Evolutionary conservation across 441 rosid genomes (phyloP), one percentile per base, ranked within the genome.

Genomic region (Erysimum cheiri): DNA sequence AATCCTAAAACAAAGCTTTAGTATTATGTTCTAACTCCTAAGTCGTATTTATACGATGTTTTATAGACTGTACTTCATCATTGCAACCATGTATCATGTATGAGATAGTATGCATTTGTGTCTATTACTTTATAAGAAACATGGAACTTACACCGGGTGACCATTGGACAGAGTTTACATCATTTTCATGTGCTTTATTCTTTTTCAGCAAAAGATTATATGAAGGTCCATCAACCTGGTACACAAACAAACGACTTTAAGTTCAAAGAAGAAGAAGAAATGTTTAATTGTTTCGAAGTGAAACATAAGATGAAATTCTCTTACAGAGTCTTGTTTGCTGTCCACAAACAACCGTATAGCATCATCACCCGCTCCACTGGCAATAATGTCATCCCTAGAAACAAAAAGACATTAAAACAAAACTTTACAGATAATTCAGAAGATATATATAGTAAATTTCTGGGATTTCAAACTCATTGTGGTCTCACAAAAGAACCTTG

Each of bases 281-380:
- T 17, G 31, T 73, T 24, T 14, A 10, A 33, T 41, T 26, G 8
- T 36, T 44, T 68, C 12, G 39, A 52, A 60, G 66, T 39, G 36
- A 70, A 22, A 32, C 11, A 36, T 4, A 44, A 71, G 39, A 29
- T 52, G 3, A 50, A 28, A 40, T 3, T 19, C 19, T 37, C 70
- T 78, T 85, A 92, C 99, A 82, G 62, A 80, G 72, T 70, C 84
- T 65, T 78, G 79, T 73, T 77, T 81, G 76, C 76, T 75, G 77
- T 83, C 87, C 58, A 77, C 86, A 76, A 92, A 95, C 78, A 88
- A 78, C 28, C 91, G 75, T 48, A 95, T 78, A 33, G 96, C 97
- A 84, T 92, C 89, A 85, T 92, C 99, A 40, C 96, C 99, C 40
- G 96, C 98, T 77, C 94, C 99, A 82, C 88, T 92, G 44, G 89